Evolutionary conservation across 495 filamentous ascomycete species (phyloP), one percentile per base, ranked within the genome.

Genomic region (Penicillium antarcticum): DNA sequence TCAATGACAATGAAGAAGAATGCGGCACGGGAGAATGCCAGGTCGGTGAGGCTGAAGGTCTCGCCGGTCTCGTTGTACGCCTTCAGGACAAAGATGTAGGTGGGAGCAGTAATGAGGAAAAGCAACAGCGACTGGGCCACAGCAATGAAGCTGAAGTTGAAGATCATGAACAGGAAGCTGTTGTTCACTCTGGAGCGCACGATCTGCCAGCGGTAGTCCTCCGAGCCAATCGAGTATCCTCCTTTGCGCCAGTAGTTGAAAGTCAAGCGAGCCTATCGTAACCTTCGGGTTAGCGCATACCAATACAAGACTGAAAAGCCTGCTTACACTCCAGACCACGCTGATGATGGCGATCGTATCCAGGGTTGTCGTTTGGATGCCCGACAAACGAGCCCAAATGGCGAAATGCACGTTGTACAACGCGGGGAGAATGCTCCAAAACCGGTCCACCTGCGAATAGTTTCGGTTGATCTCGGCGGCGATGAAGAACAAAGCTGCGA

Each of bases 201-300:
- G 14, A 84, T 73, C 36, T 71, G 53, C 92, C 92, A 97, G 65
- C 95, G 82, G 67, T 99, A 99, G 69, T 99, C 95, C 68, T 99
- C 92, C 10, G 82, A 85, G 24, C 94, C 92, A 51, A 89, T 77
- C 19, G 73, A 69, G 66, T 97, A 99, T 14, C 95, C 95, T 16
- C 95, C 95, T 68, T 89, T 95, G 43, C 95, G 87, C 87, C 88
- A 96, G 68, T 96, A 99, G 71, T 99, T 99, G 80, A 79, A 97
- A 2, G 94, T 95, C 62, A 99, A 73, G 34, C 95, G 87, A 43
- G 74, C 51, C 85, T 89, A 60, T 52, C 33, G 17, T 18, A 36
- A 5, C 14, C 33, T 7, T 39, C 19, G 5, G 6, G n/a, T 61
- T 47, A 58, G 55, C 29, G 16, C 13, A 61, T 31, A 13, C 23